Evolutionary conservation across 1,284 basidiomycete genomes (phyloP), one percentile per base, ranked within the genome.

Genomic region (Microbotryum silenes-acaulis): DNA sequence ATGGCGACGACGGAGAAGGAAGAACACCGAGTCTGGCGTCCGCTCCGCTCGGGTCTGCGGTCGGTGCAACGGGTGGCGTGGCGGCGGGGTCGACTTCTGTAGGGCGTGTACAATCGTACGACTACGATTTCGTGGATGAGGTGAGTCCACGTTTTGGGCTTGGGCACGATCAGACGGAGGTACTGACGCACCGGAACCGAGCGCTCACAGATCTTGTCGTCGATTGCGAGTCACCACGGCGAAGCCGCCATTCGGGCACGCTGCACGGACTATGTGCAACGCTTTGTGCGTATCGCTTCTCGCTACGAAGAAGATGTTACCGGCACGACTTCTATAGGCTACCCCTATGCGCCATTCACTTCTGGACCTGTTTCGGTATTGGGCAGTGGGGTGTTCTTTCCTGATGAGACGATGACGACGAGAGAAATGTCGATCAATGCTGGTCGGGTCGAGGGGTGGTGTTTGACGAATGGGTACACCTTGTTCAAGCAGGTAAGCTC

Each of bases 101-200:
- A 6, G 37, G 37, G 10, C 37, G 37, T 4, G 37, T 42, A 78
- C 46, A 88, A 88, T 66, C 81, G 61, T 78, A 82, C 33, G 93
- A 97, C 72, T 87, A 85, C 68, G 67, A 86, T 16, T 94, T 97
- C 75, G 89, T 97, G 73, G 91, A 97, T 62, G 93, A 97, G 72
- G 90, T 91, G 67, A 73, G 87, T 81, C 25, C 4, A 1, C 12
- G 16, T 16, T 16, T 51, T 8, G 12, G 45, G 46, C 20, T 54
- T 54, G 33, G 54, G 18, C 23, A 50, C 61, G 33, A 51, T 45
- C 7, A 23, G 57, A n/a, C 20, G 14, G 33, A 53, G 61, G 68
- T 51, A 67, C 54, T 54, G 50, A 42, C 54, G 8, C 33, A 45
- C 54, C 54, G 27, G 47, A n/a, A 47, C 14, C 33, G 25, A 23